Evolutionary conservation across 2,329 filamentous ascomycete genomes (phyloP), one percentile per base, ranked within the genome.

Genomic region (Pezicula carpinea): DNA sequence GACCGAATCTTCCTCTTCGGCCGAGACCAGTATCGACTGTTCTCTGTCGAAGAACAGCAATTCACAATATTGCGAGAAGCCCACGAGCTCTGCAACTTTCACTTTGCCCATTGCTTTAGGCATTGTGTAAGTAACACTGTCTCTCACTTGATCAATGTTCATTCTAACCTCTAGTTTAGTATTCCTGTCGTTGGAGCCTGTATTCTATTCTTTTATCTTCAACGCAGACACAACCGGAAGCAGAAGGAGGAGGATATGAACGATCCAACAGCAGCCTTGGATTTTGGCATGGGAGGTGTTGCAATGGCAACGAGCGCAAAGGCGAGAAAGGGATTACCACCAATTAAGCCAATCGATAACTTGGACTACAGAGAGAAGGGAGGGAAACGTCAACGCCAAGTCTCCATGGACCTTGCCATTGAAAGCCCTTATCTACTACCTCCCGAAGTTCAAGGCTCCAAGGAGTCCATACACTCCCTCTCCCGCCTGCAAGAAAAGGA

Each of bases 371-470:
- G 43, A 60, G 65, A 39, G 43, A 72, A 70, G 59, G 72, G 66
- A 46, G 51, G 49, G 43, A 67, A 55, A 46, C 66, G 67, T 48
- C 62, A 70, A 40, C 70, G 73, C 32, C 81, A 85, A 57, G 66
- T 85, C 42, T 87, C 83, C 29, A 80, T 69, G 56, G 67, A 69
- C 50, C 54, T 92, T 77, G 79, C 82, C 57, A 80, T 91, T 77
- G 82, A 86, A 61, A 93, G 84, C 58, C 93, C 93, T 2, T 99
- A 97, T 64, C 78, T 99, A n/a, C 76, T 97, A n/a, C 91, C 93
- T 4, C 87, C 88, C 1, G 83, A 81, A 46, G 63, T 92, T 17
- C 82, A 93, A 35, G 76, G 80, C 60, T 96, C 92, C 1, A 80
- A 82, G 38, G 90, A 96, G 56, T 96, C 92, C 5, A 74, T 97